Base-by-base conservation (phyloP, 2,329 filamentous ascomycete species). In the Fusarium fracticaudum region DNA sequence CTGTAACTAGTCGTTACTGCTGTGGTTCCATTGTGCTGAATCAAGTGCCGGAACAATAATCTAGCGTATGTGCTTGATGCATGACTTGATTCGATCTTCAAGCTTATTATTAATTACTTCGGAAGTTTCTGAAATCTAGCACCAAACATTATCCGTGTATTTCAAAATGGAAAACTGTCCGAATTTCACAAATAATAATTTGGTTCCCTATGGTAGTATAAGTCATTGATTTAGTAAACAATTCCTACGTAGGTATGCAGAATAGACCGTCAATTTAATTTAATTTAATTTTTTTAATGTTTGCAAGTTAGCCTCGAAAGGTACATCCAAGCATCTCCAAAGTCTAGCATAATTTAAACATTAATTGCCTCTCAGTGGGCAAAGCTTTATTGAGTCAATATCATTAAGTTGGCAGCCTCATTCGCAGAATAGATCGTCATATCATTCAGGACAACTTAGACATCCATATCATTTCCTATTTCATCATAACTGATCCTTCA, bases 11-110 rank as follows among this genome's bases (percentile, higher is more conserved):
- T 26, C 33, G 24, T 26, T 26, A 29, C 26, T 54, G 24, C 33
- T 20, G n/a, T 41, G 37, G 37, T 48, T 35, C 14, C 14, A 17
- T 35, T 18, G 35, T n/a, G 33, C 11, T 50, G 11, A 59, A 37
- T 15, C 20, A 51, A 37, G 41, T 51, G 29, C 57, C 63, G 63
- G 69, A 72, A 60, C 45, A 73, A 71, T 44, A 50, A 59, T 71
- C 38, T 59, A 64, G 70, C 62, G 71, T 26, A 33, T 26, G 37
- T 63, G 26, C 51, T 26, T 17, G 29, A 50, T 31, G 15, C 18
- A 50, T n/a, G 47, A 22, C 29, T 50, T n/a, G 47, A 31, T n/a
- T 33, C 20, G 33, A 38, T 44, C 38, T 57, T 18, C 13, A 33
- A 37, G 50, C 33, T 24, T 55, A 9, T 24, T 55, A 9, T 35